Conservation (phyloP, 371 early-diverging fungal species). For the Zopfochytrium polystomum region DNA sequence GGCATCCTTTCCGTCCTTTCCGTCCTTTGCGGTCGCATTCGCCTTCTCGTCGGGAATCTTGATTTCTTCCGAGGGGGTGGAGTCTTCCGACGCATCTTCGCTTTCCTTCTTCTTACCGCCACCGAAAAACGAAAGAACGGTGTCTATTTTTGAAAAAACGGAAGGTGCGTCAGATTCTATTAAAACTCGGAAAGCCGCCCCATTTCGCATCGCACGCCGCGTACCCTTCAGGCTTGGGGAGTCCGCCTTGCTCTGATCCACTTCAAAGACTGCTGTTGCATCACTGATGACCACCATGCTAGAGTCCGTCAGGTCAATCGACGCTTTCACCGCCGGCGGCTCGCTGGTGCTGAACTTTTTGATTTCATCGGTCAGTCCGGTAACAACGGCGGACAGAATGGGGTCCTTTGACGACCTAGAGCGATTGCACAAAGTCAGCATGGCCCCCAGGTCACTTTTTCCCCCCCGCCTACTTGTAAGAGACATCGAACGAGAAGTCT, state of each 20-base stretch:
- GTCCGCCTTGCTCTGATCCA: conserved; percentile 48
- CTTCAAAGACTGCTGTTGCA: conserved; percentile 38
- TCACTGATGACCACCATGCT: conserved; percentile 50
- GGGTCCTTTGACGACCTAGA: conserved; percentile 32
- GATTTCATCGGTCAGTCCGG: conserved; percentile 70
- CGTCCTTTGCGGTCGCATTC: conserved; percentile 7
- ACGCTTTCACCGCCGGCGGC: conserved; percentile 77
- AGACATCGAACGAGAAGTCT: conserved; percentile 76
- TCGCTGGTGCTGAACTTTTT: conserved; percentile 59
- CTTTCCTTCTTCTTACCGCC: conserved; percentile 44
- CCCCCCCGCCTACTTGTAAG: conserved; percentile 45
- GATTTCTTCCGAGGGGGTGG: conserved; percentile 34
- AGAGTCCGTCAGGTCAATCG: conserved; percentile 62
- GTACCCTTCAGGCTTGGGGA: conserved; percentile 29
- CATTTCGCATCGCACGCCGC: too few species aligned
- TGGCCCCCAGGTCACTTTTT: not conserved
- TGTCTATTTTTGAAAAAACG: conserved; percentile 36
- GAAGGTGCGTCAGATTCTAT: conserved; percentile 2
- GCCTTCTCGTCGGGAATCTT: conserved; percentile 18
- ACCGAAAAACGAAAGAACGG: conserved; percentile 69
- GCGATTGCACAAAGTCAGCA: not conserved
- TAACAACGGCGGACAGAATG: conserved; percentile 63
- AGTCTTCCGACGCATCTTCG: conserved; percentile 7
- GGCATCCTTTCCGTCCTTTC: too few species aligned
- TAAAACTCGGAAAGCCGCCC: too few species aligned